Conservation (phyloP, 1,284 basidiomycete genomes). For the Irpex rosettiformis region DNA sequence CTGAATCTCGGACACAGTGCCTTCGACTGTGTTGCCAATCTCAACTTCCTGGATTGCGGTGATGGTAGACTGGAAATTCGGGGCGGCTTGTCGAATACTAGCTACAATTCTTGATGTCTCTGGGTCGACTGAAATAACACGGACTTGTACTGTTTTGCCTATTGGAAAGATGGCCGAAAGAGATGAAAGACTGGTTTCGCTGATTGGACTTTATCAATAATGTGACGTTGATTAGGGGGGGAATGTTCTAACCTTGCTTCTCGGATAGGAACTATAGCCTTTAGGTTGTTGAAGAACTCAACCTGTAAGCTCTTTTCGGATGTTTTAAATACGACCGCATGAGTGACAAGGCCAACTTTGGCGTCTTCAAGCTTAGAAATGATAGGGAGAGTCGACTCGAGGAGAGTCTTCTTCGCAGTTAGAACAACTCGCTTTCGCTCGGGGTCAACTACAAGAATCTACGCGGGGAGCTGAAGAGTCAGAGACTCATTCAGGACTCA, state of each 20-base stretch:
- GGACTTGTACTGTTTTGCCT: constrained; percentile 86
- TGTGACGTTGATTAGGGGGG: constrained; percentile 4
- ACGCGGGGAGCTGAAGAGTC: neutral
- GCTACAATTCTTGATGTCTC: constrained; percentile 72
- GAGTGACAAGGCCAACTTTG: constrained; percentile 69
- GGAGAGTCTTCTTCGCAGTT: constrained; percentile 90
- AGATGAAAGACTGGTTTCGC: constrained; percentile 62
- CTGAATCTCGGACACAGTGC: constrained; percentile 74
- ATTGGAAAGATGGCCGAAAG: constrained; percentile 70
- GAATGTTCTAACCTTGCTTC: constrained; percentile 69
- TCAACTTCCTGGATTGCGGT: constrained; percentile 71
- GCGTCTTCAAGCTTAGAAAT: constrained; percentile 69
- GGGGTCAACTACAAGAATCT: constrained; percentile 87
- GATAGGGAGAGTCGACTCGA: constrained; percentile 78
- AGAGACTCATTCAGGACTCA: neutral
- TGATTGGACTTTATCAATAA: constrained; percentile 24
- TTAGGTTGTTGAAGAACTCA: constrained; percentile 89
- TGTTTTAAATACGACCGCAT: constrained; percentile 83
- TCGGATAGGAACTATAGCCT: constrained; percentile 77
- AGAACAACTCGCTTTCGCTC: constrained; percentile 81
- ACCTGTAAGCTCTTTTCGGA: constrained; percentile 78
- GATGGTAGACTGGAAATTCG: constrained; percentile 45
- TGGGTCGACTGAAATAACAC: constrained; percentile 72
- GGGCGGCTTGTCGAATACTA: constrained; percentile 82
- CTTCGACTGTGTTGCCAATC: constrained; percentile 74